Base-by-base conservation (phyloP, 257 asterid species). In the Ballota nigra region DNA sequence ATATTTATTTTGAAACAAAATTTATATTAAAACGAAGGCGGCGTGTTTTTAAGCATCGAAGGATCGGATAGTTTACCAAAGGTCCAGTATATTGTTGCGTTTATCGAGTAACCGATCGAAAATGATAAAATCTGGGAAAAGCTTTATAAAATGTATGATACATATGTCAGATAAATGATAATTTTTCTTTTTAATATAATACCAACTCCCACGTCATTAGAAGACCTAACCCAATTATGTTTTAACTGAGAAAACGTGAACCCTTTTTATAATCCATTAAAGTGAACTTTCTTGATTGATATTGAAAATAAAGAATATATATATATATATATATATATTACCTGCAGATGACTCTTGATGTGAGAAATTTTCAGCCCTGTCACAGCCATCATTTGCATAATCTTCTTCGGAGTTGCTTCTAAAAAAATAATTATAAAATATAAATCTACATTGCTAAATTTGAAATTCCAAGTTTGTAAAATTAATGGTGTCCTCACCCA, bases 301-400 rank as follows among this genome's bases (percentile, higher is more conserved):
- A 4, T 24, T 18, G 22, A 45, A 41, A 45, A 45, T 16, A 20
- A 8, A 15, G 13, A 40, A 29, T 8, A 19, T 3, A 31, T 31
- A 4, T 0, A 13, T 43, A 13, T 41, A 18, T 2, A 31, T 31
- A 4, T 0, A 13, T 43, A 3, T 12, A 10, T 7, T 63, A 23
- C 90, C 88, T 86, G 90, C 26, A 86, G 85, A 73, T 86, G 90
- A 72, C 90, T 83, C 70, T 86, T 86, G 81, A 86, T 26, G 53
- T 86, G 91, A 76, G 91, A 79, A 65, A 86, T 80, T 78, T 79
- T 80, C 16, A 86, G 76, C 55, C 85, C 88, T 22, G 56, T 84
- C 18, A 82, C 83, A 9, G 62, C 71, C 91, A 86, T 86, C 47
- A 76, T 49, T 63, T 86, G 86, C 79, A 86, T 63, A 5, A 86